phyloP scores from a whole-genome alignment of 176 grass and related monocot species.

The Eleusine indica region DNA sequence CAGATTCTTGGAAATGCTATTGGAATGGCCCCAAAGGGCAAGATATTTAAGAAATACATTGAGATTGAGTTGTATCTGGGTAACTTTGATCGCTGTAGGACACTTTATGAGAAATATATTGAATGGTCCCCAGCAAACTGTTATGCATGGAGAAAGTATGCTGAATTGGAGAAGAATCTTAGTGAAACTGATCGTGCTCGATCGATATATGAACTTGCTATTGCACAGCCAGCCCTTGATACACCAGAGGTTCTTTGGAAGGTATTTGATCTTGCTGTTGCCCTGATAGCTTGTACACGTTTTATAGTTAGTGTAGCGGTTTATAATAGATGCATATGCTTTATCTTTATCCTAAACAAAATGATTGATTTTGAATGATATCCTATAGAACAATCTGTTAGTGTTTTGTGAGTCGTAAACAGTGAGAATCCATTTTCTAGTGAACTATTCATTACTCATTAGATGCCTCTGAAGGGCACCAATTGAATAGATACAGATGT shows the following conservation, averaged over 20 bases:
- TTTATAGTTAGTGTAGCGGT: constrained; percentile 10
- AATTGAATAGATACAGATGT: background rate
- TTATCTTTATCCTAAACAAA: constrained; percentile 2
- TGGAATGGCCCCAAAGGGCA: constrained; percentile 83
- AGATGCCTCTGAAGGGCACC: background rate
- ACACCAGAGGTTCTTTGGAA: constrained; percentile 85
- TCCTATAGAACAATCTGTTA: background rate
- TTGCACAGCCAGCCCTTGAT: constrained; percentile 80
- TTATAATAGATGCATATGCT: background rate
- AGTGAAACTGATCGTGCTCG: constrained; percentile 84
- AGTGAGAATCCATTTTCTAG: background rate
- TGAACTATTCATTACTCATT: background rate
- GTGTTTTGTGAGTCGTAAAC: background rate
- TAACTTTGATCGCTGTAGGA: constrained; percentile 73
- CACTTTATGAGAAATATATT: constrained; percentile 79
- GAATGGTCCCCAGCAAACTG: constrained; percentile 81
- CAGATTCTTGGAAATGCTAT: constrained; percentile 84
- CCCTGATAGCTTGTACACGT: background rate
- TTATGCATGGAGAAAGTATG: constrained; percentile 93
- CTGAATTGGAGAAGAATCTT: constrained; percentile 74
- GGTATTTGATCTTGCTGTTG: constrained; percentile 40
- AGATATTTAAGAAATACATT: constrained; percentile 95
- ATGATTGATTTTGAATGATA: background rate
- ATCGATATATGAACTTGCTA: constrained; percentile 83
- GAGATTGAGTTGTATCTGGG: constrained; percentile 83